Conservation (phyloP, 2,329 filamentous ascomycete species). For the Verticillium isaacii region DNA sequence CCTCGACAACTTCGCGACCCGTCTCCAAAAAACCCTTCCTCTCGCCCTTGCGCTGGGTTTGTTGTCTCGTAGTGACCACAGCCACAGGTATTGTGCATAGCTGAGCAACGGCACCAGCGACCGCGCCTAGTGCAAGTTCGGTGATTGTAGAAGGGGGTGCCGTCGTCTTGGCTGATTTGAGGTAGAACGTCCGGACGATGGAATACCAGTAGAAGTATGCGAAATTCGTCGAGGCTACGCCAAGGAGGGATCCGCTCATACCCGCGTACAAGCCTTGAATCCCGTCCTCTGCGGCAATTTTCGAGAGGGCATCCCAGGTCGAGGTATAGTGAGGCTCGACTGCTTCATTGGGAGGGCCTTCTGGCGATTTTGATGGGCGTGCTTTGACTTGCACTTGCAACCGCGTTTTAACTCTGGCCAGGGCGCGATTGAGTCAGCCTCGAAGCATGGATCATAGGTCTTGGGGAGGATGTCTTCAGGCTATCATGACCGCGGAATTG, state of each 20-base stretch:
- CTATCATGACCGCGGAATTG: not conserved
- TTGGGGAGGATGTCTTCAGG: not conserved
- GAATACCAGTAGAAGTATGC: constrained; percentile 99
- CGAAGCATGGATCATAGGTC: constrained; percentile 6
- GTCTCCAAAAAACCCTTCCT: constrained; percentile 85
- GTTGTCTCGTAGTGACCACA: constrained; percentile 91
- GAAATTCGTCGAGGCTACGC: constrained; percentile 96
- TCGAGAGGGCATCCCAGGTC: constrained; percentile 81
- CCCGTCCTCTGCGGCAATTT: constrained; percentile 79
- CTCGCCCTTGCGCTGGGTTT: constrained; percentile 81
- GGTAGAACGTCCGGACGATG: constrained; percentile 75
- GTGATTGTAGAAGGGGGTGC: constrained; percentile 68
- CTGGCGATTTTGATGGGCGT: not conserved
- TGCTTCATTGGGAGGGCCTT: constrained; percentile 38
- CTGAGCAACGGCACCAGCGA: constrained; percentile 87
- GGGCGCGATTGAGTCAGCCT: not conserved
- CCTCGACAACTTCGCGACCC: constrained; percentile 80
- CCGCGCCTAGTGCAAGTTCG: constrained; percentile 79
- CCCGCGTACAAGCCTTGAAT: constrained; percentile 80
- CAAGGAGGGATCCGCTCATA: constrained; percentile 79
- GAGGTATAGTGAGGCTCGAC: constrained; percentile 70
- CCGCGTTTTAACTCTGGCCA: constrained; percentile 80
- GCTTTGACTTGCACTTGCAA: constrained; percentile 87
- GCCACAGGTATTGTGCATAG: constrained; percentile 95
- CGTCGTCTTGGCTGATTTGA: constrained; percentile 49